Base-by-base conservation (phyloP, 352 stramenopile species). In the Globisporangium nodosum region DNA sequence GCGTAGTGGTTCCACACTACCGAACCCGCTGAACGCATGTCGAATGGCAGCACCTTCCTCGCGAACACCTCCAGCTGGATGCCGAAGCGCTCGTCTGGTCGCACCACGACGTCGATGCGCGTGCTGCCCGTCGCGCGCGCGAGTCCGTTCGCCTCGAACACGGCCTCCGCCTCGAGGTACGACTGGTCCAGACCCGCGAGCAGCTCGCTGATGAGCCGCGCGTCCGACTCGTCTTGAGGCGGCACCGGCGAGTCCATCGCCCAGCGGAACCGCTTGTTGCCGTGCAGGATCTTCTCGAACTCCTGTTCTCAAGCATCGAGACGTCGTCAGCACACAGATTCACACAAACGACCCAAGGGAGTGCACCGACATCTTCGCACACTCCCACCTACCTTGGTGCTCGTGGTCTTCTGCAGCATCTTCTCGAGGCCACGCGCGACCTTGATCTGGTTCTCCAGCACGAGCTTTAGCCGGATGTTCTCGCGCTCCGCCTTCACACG, bases 371-470 rank as follows among this genome's bases (percentile, higher is more conserved):
- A n/a, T n/a, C n/a, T n/a, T n/a, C n/a, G n/a, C n/a, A n/a, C n/a
- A n/a, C n/a, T n/a, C n/a, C n/a, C n/a, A n/a, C n/a, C n/a, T n/a
- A n/a, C n/a, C 46, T 51, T 51, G n/a, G 46, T 35, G 12, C 20
- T 50, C 21, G 46, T 24, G 46, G 18, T 51, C 46, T 51, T 51
- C 21, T 51, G 46, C 1, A 51, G 61, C 5, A 80, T 52, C 5
- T 33, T 52, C 53, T 78, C 72, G 30, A 85, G 71, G 47, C 66
- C 72, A 54, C 66, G 67, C 11, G 70, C 64, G 50, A 81, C 47
- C 53, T 83, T 74, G 53, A 79, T 63, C 62, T 85, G 74, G 3
- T 64, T 70, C 54, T 81, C 74, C 3, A 87, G 63, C 33, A 81
- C 72, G 1, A 73, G 58, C 53, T 81, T 85, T 5, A 87, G 62